These are phyloP conservation scores for Fomitiporia mediterranea DNA, from an alignment of 1,284 basidiomycete species.

Conservation along the genomic window DNA sequence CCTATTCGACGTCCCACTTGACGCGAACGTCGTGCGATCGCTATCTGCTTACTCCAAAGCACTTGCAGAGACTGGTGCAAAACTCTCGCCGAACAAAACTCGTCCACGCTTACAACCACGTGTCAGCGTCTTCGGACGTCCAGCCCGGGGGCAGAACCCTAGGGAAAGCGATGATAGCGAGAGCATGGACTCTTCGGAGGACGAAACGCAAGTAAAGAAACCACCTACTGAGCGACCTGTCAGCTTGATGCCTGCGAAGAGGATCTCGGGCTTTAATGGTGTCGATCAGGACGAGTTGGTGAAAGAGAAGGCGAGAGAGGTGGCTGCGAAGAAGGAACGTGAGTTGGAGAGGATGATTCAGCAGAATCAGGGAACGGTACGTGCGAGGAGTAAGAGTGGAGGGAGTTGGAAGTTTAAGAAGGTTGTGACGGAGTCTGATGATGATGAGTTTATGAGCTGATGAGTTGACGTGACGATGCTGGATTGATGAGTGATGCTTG, in stretches of 20 bases:
- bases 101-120: constrained; percentile 34
- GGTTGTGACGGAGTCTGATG: not conserved
- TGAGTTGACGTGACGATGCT: no score
- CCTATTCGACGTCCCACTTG: constrained; percentile 80
- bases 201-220: constrained; percentile 45
- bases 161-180: constrained; percentile 49
- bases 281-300: constrained; percentile 9
- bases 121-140: constrained; percentile 53
- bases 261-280: constrained; percentile 53
- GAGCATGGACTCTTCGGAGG: constrained; percentile 33
- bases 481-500: not conserved
- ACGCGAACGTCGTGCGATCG: constrained; percentile 49
- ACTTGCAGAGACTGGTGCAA: constrained; percentile 32
- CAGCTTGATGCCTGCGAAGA: constrained; percentile 53
- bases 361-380: not conserved
- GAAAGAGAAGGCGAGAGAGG: not conserved
- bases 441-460: not conserved
- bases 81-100: constrained; percentile 34
- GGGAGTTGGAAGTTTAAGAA: constrained; percentile 9
- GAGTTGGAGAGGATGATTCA: not conserved
- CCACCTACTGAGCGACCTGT: constrained; percentile 38
- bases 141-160: constrained; percentile 41
- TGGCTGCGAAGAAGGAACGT: not conserved
- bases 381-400: not conserved
- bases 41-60: constrained; percentile 47